These are phyloP conservation scores for Singerocomus inundabilis DNA, from an alignment of 1,284 basidiomycete genomes.

Conservation along the genomic window DNA sequence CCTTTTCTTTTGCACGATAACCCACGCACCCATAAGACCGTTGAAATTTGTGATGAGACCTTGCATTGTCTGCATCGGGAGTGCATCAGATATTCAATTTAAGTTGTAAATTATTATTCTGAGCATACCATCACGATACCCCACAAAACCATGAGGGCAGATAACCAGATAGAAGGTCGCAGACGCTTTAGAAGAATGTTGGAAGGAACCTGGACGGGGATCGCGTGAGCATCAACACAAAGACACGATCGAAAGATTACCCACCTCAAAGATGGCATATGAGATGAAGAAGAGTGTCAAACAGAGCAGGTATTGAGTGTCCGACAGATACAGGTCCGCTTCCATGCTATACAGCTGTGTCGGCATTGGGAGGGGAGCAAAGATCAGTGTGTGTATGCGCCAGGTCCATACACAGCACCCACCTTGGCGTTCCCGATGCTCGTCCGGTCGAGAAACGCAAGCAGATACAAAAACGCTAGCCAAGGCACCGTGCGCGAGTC, in stretches of 20 bases:
- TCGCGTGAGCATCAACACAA: neutral
- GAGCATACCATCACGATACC: slow-evolving; percentile 64
- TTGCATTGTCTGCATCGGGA: slow-evolving; percentile 53
- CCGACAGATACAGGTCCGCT: slow-evolving; percentile 51
- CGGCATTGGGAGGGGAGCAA: neutral
- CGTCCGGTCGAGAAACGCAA: slow-evolving; percentile 75
- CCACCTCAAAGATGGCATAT: slow-evolving; percentile 61
- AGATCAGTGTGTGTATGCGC: too few species aligned
- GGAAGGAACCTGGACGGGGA: slow-evolving; percentile 53
- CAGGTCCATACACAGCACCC: neutral
- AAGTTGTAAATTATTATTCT: neutral
- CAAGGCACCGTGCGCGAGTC: slow-evolving; percentile 65
- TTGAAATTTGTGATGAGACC: slow-evolving; percentile 64
- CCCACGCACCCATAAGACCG: slow-evolving; percentile 56
- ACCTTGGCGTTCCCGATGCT: slow-evolving; percentile 82
- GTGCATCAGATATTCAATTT: neutral
- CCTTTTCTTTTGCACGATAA: neutral
- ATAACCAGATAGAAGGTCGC: slow-evolving; percentile 68
- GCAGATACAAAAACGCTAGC: slow-evolving; percentile 70
- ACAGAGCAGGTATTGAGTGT: slow-evolving; percentile 62
- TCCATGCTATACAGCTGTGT: slow-evolving; percentile 56
- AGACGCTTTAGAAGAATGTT: slow-evolving; percentile 71
- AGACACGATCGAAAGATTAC: neutral
- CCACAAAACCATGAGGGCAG: slow-evolving; percentile 62
- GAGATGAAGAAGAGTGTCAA: slow-evolving; percentile 68